These are phyloP conservation scores for Penstemon barbatus DNA, from an alignment of 257 asterid genomes.

Conservation along the genomic window DNA sequence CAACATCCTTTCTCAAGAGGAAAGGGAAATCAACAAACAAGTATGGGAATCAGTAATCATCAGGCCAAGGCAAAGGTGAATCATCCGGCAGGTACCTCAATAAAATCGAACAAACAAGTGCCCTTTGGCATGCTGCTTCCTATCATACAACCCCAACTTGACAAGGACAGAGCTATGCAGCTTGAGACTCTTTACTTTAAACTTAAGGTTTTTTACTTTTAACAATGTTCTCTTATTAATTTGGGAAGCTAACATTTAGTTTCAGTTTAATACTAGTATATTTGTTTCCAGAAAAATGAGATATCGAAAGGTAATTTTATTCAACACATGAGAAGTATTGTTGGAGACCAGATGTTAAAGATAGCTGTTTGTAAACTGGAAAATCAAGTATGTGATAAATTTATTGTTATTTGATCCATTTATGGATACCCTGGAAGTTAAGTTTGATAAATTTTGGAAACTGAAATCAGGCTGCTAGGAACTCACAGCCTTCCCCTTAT, in stretches of 20 bases:
- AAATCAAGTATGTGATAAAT: slow-evolving; percentile 54
- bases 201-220: slow-evolving; percentile 60
- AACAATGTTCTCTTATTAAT: neutral
- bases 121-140: slow-evolving; percentile 93
- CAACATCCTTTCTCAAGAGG: slow-evolving; percentile 48
- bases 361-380: slow-evolving; percentile 83
- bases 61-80: slow-evolving; percentile 32
- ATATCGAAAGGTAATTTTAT: slow-evolving; percentile 80
- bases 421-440: slow-evolving; percentile 13
- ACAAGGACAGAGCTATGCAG: slow-evolving; percentile 88
- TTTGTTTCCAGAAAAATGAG: slow-evolving; percentile 71
- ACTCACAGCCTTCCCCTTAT: slow-evolving; percentile 43
- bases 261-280: slow-evolving; percentile 22
- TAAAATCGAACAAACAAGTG: slow-evolving; percentile 77
- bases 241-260: neutral
- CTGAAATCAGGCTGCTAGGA: slow-evolving; percentile 54
- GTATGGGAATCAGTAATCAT: slow-evolving; percentile 35
- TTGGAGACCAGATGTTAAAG: slow-evolving; percentile 93
- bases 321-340: slow-evolving; percentile 79
- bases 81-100: slow-evolving; percentile 41
- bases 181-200: slow-evolving; percentile 66
- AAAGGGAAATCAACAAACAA: slow-evolving; percentile 39
- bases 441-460: slow-evolving; percentile 31
- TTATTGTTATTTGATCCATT: slow-evolving; percentile 20
- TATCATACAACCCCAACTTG: slow-evolving; percentile 82